Percentiles rank a stretch among this genome's conserved stretches.
Evolutionary conservation across 2,329 filamentous ascomycete genomes (phyloP).

Genomic region (Didymella exigua): DNA sequence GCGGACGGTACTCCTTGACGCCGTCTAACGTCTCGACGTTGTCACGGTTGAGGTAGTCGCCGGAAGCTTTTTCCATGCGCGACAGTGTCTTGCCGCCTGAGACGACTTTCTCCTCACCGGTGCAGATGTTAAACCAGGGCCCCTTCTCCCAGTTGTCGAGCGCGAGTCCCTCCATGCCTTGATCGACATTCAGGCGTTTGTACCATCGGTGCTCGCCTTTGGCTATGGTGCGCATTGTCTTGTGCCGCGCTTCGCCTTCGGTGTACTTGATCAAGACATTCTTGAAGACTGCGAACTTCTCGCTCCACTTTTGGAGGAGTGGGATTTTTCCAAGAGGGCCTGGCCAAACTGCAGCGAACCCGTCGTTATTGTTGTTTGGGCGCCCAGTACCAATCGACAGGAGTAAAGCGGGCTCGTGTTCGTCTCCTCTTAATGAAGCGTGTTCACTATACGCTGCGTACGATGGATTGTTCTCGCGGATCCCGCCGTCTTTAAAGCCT

Average conservation of each 20-base stretch:
- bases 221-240: conserved; percentile 54
- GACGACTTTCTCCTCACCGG: conserved; percentile 38
- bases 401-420: conserved; percentile 52
- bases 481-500: conserved; percentile 58
- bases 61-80: conserved; percentile 53
- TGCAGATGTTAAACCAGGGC: conserved; percentile 44
- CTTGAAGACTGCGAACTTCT: conserved; percentile 57
- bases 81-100: conserved; percentile 52
- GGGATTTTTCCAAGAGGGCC: conserved; percentile 52
- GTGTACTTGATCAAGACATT: conserved; percentile 60
- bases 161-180: conserved; percentile 53
- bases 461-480: conserved; percentile 57
- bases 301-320: conserved; percentile 52
- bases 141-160: conserved; percentile 56
- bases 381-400: conserved; percentile 56
- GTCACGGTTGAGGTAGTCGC: conserved; percentile 48
- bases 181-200: conserved; percentile 56
- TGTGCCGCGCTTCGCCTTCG: conserved; percentile 56
- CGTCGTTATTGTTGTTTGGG: conserved; percentile 52
- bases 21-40: conserved; percentile 40
- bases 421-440: conserved; percentile 52
- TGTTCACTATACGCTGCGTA: conserved; percentile 57
- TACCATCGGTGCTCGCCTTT: conserved; percentile 58
- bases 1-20: conserved; percentile 53
- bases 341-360: conserved; percentile 55